phyloP scores from a whole-genome alignment of 1,284 basidiomycete genomes.

The Sphagnurus paluster region DNA sequence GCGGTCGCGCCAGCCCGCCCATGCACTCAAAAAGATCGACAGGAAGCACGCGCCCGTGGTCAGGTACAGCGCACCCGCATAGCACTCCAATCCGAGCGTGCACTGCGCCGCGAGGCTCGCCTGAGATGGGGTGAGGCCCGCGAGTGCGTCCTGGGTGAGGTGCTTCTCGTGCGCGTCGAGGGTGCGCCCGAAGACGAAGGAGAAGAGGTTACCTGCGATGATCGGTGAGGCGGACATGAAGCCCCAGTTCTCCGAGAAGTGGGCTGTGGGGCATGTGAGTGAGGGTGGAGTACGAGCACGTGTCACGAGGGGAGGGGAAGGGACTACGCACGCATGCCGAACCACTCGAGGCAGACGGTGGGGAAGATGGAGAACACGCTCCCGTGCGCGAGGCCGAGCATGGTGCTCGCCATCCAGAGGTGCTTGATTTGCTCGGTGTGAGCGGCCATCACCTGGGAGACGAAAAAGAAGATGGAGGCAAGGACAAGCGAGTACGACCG shows the following conservation, averaged over 20 bases:
- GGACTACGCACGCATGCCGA: conserved; percentile 65
- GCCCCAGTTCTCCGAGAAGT: conserved; percentile 87
- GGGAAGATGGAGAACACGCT: conserved; percentile 78
- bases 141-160: background rate
- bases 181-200: conserved; percentile 78
- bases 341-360: conserved; percentile 83
- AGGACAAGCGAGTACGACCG: conserved; percentile 73
- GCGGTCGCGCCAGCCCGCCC: conserved; percentile 49
- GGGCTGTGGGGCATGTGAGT: conserved; percentile 37
- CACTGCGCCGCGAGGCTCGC: conserved; percentile 33
- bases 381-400: conserved; percentile 78
- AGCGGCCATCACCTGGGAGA: conserved; percentile 66
- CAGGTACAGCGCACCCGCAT: conserved; percentile 50
- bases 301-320: background rate
- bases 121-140: background rate
- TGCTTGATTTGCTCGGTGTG: conserved; percentile 57
- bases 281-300: background rate
- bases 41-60: conserved; percentile 48
- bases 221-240: conserved; percentile 77
- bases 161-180: conserved; percentile 65
- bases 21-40: conserved; percentile 47
- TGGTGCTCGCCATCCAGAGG: conserved; percentile 76
- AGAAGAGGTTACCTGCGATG: conserved; percentile 83
- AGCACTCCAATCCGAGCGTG: conserved; percentile 50
- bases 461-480: conserved; percentile 65